Percentiles rank a stretch among this genome's conserved stretches.
Conservation (phyloP, 352 stramenopile species). For the Globisporangium splendens region DNA sequence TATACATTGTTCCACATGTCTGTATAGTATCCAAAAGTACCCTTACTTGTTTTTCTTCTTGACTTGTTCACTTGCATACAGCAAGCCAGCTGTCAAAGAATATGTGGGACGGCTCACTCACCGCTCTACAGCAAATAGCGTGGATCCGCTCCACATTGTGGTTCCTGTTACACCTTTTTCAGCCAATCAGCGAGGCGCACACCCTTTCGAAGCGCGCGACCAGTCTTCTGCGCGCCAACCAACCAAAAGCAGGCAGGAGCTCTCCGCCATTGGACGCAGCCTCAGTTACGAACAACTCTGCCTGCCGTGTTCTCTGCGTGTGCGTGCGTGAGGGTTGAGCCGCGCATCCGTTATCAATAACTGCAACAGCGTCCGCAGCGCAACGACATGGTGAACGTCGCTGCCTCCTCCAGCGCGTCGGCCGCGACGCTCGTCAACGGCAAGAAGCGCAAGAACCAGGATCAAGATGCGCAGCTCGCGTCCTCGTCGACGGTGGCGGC, state of each 20-base stretch:
- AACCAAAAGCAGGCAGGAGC: conserved; percentile 3
- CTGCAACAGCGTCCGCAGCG: conserved; percentile 2
- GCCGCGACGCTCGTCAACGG: conserved; percentile 5
- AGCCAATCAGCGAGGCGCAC: neutral
- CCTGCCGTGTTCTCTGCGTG: neutral
- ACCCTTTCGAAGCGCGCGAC: neutral
- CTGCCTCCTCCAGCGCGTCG: neutral
- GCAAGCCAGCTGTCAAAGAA: no score
- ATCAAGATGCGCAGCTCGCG: conserved; percentile 6
- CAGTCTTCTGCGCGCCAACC: conserved; percentile 8
- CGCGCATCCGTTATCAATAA: neutral
- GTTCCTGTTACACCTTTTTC: neutral
- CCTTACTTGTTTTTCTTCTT: no score
- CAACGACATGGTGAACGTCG: conserved; percentile 9
- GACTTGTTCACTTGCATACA: no score
- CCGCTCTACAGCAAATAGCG: neutral
- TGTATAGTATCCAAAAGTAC: no score
- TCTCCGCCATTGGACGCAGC: neutral
- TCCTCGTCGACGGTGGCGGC: conserved; percentile 4
- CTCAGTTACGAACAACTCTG: neutral
- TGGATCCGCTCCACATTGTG: neutral
- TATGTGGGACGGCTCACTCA: no score
- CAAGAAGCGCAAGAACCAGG: conserved; percentile 61
- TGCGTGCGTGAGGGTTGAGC: neutral
- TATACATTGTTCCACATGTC: no score